Base-by-base conservation (phyloP, 1,284 basidiomycete species). In the Moesziomyces sp. region DNA sequence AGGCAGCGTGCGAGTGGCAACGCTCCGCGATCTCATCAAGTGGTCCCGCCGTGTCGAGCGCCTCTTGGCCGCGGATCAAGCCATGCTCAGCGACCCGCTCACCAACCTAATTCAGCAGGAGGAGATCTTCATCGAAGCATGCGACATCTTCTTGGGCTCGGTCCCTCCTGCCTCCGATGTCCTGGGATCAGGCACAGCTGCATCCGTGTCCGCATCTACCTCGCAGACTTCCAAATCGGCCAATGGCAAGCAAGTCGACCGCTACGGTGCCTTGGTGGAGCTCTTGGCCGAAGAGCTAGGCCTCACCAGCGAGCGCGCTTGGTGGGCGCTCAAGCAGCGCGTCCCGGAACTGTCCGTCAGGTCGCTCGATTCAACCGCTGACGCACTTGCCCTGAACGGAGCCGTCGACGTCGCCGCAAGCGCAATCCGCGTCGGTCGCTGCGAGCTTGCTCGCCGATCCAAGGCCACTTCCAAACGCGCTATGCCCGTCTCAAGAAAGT, bases 81-180 rank as follows among this genome's bases (percentile, higher is more conserved):
- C 52, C 5, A 45, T 45, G 47, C 56, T 59, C 45, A 44, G 53
- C 16, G 62, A 73, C 52, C 62, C 78, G 19, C 63, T 83, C 50
- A 86, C 90, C n/a, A 93, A 94, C 82, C 89, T 91, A 5, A 86
- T 89, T 0, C 83, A 94, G 11, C 90, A 95, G 58, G 96, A 99
- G 82, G 93, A 96, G 59, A 90, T 97, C 24, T 94, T 92, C 77
- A 87, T 95, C 46, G 93, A 97, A 82, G 93, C 93, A 0, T 88
- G 91, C 26, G 97, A 99, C 83, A 89, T 97, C 26, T 98, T 99
- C 85, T 92, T 98, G 69, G 94, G 93, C 88, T 26, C 90, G 69
- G 58, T 77, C 11, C 56, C 74, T 26, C 24, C 58, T n/a, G 38
- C 58, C 14, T 64, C 68, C 21, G 59, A 62, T 9, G 51, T 42